Evolutionary conservation across 2,329 filamentous ascomycete species (phyloP).

Genomic region (Aurifilum marmelostoma): DNA sequence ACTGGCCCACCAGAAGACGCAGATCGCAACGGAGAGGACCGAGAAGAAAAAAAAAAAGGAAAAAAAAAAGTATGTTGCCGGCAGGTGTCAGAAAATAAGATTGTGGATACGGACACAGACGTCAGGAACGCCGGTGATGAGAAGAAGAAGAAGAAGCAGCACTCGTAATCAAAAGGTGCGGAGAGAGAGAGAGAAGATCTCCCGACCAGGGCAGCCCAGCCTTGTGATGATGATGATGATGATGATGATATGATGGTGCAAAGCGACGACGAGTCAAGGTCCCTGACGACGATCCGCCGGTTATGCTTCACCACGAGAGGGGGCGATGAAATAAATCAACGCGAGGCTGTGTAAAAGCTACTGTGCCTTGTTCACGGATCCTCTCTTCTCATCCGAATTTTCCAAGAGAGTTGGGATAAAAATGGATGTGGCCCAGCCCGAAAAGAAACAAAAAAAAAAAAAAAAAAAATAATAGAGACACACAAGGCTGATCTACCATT

Average conservation of each 20-base stretch:
- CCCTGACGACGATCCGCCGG: neutral
- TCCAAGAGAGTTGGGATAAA: no score
- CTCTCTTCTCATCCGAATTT: no score
- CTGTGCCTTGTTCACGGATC: neutral
- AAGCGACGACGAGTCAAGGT: neutral
- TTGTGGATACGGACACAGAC: slow-evolving; percentile 1
- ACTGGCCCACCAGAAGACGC: slow-evolving; percentile 19
- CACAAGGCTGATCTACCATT: neutral
- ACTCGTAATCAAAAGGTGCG: no score
- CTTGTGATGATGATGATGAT: no score
- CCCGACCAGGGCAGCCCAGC: no score
- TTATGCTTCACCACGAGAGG: neutral
- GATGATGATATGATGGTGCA: no score
- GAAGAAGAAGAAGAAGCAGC: no score
- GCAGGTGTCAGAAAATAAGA: neutral
- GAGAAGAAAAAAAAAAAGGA: neutral
- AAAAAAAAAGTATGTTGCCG: no score
- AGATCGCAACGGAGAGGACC: slow-evolving; percentile 10
- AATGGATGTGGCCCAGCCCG: neutral
- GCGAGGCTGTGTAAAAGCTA: neutral
- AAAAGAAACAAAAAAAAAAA: neutral
- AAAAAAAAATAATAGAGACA: no score
- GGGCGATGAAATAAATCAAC: no score
- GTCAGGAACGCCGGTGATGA: neutral
- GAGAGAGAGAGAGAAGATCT: no score